These are phyloP conservation scores for Eucalyptus globulus DNA, from an alignment of 345 rosid species.

Conservation along the genomic window DNA sequence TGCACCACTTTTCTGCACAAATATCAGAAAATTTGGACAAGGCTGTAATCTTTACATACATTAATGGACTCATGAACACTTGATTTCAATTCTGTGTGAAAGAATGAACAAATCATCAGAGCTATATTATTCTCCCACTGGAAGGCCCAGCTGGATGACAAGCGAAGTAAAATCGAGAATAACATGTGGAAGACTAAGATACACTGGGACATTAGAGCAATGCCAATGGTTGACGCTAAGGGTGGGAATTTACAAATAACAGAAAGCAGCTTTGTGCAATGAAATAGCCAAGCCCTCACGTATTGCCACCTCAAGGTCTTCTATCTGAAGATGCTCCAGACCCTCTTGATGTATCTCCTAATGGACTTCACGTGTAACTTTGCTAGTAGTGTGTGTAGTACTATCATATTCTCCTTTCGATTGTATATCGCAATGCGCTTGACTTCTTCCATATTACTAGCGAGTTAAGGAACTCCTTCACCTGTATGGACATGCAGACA, in stretches of 20 bases:
- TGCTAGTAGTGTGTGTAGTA: background rate
- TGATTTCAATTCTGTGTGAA: background rate
- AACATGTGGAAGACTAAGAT: background rate
- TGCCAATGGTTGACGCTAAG: background rate
- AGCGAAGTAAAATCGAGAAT: background rate
- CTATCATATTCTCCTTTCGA: background rate
- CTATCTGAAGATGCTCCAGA: background rate
- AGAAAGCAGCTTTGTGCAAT: conserved; percentile 1
- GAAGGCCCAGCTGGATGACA: background rate
- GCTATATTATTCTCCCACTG: background rate
- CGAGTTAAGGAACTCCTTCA: conserved; percentile 76
- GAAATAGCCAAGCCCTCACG: background rate
- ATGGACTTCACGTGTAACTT: background rate
- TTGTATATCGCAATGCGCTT: conserved; percentile 6
- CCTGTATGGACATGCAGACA: conserved; percentile 27
- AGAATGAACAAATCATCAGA: conserved; percentile 20
- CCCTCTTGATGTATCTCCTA: background rate
- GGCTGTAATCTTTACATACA: background rate
- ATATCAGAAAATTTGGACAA: background rate
- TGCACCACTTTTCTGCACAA: background rate
- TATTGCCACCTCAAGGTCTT: background rate
- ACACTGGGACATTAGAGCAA: background rate
- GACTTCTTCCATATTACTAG: conserved; percentile 67
- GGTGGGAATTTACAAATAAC: conserved; percentile 26
- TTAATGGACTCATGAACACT: background rate